phyloP scores from a whole-genome alignment of 495 filamentous ascomycete genomes.

The Delitschia confertaspora region DNA sequence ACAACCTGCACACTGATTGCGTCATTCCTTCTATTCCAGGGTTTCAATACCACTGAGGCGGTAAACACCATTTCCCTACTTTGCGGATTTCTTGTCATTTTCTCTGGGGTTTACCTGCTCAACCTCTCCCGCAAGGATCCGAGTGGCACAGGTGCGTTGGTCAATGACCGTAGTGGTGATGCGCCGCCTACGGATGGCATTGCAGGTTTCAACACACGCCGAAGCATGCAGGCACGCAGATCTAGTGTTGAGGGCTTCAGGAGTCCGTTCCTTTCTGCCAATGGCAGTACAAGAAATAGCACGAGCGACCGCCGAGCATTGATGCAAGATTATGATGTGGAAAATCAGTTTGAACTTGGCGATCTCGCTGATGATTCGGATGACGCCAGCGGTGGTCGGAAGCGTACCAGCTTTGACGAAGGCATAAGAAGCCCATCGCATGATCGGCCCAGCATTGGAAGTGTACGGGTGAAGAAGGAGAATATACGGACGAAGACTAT shows the following conservation, averaged over 20 bases:
- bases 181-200: slow-evolving; percentile 85
- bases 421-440: slow-evolving; percentile 4
- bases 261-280: slow-evolving; percentile 28
- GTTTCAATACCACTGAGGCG: slow-evolving; percentile 91
- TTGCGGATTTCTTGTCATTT: slow-evolving; percentile 91
- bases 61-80: slow-evolving; percentile 91
- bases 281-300: slow-evolving; percentile 10
- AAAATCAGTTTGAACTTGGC: slow-evolving; percentile 51
- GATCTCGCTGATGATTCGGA: slow-evolving; percentile 68
- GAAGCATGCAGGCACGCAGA: slow-evolving; percentile 83
- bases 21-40: slow-evolving; percentile 93
- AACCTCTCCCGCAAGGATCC: slow-evolving; percentile 90
- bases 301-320: slow-evolving; percentile 61
- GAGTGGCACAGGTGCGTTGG: slow-evolving; percentile 60
- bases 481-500: slow-evolving; percentile 7
- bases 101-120: slow-evolving; percentile 92
- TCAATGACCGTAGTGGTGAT: slow-evolving; percentile 53
- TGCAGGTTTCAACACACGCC: slow-evolving; percentile 75
- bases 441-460: slow-evolving; percentile 9
- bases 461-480: slow-evolving; percentile 18
- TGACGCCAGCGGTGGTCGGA: slow-evolving; percentile 36
- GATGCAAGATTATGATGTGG: slow-evolving; percentile 72
- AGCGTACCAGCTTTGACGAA: slow-evolving; percentile 36
- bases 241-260: slow-evolving; percentile 53
- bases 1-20: slow-evolving; percentile 90